phyloP scores from a whole-genome alignment of 192 early-diverging fungal species.

The Geosiphon pyriformis region DNA sequence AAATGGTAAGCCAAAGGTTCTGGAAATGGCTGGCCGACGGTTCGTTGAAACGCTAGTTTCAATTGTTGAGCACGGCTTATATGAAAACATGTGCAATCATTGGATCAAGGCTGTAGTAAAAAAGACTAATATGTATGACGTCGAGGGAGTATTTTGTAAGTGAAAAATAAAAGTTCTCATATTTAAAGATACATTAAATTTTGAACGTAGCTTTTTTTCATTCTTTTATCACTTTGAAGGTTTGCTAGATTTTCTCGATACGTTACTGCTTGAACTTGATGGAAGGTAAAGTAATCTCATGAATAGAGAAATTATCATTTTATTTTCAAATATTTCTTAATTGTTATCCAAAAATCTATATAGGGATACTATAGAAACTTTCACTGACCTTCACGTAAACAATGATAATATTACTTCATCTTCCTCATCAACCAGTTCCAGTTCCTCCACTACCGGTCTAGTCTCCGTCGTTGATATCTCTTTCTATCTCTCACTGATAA shows the following conservation, averaged over 20 bases:
- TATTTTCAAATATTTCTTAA: not conserved
- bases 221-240: slow-evolving; percentile 16
- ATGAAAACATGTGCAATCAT: slow-evolving; percentile 42
- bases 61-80: slow-evolving; percentile 41
- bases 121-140: slow-evolving; percentile 43
- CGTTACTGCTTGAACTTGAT: slow-evolving; percentile 37
- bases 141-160: slow-evolving; percentile 49
- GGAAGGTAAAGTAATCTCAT: slow-evolving; percentile 25
- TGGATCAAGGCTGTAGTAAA: slow-evolving; percentile 45
- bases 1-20: slow-evolving; percentile 41
- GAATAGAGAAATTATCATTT: not conserved
- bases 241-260: slow-evolving; percentile 45
- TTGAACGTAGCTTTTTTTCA: not conserved
- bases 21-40: slow-evolving; percentile 41
- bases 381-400: not conserved
- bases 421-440: not conserved
- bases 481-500: slow-evolving; percentile 37
- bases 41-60: slow-evolving; percentile 46
- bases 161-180: not conserved
- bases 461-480: slow-evolving; percentile 32
- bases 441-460: slow-evolving; percentile 17
- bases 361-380: not conserved
- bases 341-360: not conserved
- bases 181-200: no score
- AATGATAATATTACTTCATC: not conserved